phyloP scores from a whole-genome alignment of 1,284 basidiomycete species.

The Amylostereum chailletii region DNA sequence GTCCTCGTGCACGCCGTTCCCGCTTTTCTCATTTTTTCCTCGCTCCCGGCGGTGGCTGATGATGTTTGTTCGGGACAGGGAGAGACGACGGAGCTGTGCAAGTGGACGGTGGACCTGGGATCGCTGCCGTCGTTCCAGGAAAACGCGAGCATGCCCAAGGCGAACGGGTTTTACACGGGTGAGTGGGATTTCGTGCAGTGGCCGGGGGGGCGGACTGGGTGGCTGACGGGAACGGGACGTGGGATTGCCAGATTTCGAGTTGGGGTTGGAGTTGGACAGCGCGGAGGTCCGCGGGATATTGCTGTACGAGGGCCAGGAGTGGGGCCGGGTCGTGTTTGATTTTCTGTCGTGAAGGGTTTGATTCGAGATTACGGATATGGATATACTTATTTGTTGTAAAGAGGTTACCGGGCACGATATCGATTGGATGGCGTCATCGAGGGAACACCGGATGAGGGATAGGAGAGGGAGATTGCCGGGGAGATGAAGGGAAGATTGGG shows the following conservation, averaged over 20 bases:
- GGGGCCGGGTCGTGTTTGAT: conserved; percentile 53
- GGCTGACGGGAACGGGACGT: neutral
- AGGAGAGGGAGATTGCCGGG: no score
- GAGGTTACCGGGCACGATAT: no score
- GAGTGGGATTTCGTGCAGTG: conserved; percentile 8
- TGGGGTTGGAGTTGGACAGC: conserved; percentile 73
- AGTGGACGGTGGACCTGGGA: conserved; percentile 78
- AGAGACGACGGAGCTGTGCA: conserved; percentile 67
- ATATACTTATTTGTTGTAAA: no score
- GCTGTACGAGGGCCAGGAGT: conserved; percentile 63
- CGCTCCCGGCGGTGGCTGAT: neutral
- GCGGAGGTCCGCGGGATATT: conserved; percentile 75
- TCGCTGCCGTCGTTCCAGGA: conserved; percentile 69
- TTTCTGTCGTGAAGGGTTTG: conserved; percentile 19
- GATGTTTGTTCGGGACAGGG: conserved; percentile 27
- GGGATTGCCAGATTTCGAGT: conserved; percentile 57
- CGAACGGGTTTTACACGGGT: conserved; percentile 74
- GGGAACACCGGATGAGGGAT: no score
- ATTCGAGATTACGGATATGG: no score
- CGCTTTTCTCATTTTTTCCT: no score
- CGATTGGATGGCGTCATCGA: no score
- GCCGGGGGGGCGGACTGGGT: neutral
- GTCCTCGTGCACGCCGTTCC: no score
- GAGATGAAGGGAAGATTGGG: no score
- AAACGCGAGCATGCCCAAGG: conserved; percentile 43